Evolutionary conservation across 306 rosid genomes (phyloP).

Genomic region (Senna tora): DNA sequence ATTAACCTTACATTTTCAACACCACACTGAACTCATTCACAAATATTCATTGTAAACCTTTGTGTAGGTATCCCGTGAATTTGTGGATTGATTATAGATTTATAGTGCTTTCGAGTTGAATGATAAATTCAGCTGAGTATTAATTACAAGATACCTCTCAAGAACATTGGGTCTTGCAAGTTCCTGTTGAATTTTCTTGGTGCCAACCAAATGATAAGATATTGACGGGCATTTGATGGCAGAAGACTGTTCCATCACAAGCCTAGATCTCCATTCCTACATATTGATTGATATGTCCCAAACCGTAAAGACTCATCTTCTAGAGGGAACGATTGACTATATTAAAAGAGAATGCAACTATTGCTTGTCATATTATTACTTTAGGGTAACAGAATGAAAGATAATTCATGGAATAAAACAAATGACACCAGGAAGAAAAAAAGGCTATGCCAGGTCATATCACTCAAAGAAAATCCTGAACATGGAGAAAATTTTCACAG

Average conservation of each 20-base stretch:
- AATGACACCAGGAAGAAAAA: background rate
- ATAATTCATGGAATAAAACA: constrained; percentile 3
- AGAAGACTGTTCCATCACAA: constrained; percentile 86
- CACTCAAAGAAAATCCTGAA: background rate
- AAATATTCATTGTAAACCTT: background rate
- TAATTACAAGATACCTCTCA: constrained; percentile 70
- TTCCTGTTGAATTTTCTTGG: constrained; percentile 96
- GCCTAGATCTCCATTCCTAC: constrained; percentile 96
- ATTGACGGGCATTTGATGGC: constrained; percentile 94
- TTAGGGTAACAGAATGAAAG: background rate
- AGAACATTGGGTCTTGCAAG: constrained; percentile 89
- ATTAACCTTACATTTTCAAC: background rate
- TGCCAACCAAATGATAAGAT: constrained; percentile 89
- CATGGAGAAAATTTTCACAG: background rate
- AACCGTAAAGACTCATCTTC: too few species aligned
- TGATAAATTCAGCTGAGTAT: constrained; percentile 25
- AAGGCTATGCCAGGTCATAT: background rate
- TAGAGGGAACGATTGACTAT: too few species aligned
- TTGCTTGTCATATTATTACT: constrained; percentile 2
- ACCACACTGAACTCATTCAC: constrained; percentile 24
- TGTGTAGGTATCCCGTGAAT: too few species aligned
- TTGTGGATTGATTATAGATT: background rate
- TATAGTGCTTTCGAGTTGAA: constrained; percentile 6
- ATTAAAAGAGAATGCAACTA: too few species aligned
- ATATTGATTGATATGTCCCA: constrained; percentile 33